Evolutionary conservation across 208 protist species (phyloP), one percentile per base, ranked within the genome.

Genomic region (Phytomonas sp.): DNA sequence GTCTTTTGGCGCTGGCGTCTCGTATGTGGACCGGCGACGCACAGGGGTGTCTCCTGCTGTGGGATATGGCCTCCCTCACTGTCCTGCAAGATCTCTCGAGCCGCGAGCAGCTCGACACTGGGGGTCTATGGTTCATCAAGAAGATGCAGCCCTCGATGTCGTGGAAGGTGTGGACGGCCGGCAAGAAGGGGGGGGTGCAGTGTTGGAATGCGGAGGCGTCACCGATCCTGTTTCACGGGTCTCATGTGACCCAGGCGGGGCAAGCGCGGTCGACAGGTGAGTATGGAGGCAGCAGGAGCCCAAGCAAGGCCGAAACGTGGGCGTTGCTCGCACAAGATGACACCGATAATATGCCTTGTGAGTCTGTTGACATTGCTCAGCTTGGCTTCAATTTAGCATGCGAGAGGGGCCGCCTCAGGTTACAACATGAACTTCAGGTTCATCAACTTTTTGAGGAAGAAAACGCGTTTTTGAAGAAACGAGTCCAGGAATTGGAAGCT

Each of bases 11-110:
- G 28, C 64, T 95, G 15, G 87, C 82, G 68, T 80, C 77, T 5
- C 85, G 91, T 51, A 71, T 96, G 62, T 96, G 91, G 89, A 87
- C 81, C 29, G 91, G 81, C n/a, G 91, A 93, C 66, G 89, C 88
- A 67, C 83, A 89, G 68, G 91, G 91, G 5, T 78, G 77, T 66
- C 78, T 94, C 34, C 56, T 91, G 59, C 56, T 96, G 46, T 96
- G 91, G 89, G 89, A 96, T 72, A 72, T 89, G 53, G 85, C 81
- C 37, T 92, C 84, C 7, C 76, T 87, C 23, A 75, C 77, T 15
- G 75, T 84, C 23, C 69, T 95, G 33, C 82, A 90, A 70, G 83
- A 93, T 56, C 61, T 95, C 65, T 73, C 85, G 17, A 62, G 60
- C 20, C 76, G 77, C 30, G 77, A 87, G 71, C 68, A 90, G 4